phyloP scores from a whole-genome alignment of 2,329 filamentous ascomycete species.

The Trichoderma afroharzianum region DNA sequence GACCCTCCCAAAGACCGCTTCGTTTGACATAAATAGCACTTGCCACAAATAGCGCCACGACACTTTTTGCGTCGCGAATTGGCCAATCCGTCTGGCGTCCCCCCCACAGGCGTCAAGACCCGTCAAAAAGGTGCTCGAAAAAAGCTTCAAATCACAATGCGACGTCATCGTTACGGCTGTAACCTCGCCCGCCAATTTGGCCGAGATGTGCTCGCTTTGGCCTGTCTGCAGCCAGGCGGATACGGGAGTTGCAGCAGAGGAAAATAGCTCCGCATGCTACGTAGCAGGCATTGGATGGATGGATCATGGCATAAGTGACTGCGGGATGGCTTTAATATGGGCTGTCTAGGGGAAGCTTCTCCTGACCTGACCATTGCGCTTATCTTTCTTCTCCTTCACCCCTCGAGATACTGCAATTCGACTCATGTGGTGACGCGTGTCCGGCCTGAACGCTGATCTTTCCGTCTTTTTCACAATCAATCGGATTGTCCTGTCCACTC shows the following conservation, averaged over 20 bases:
- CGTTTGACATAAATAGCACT: conserved; percentile 8
- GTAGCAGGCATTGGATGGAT: conserved; percentile 9
- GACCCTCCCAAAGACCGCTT: neutral
- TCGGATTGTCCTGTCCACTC: neutral
- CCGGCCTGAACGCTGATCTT: neutral
- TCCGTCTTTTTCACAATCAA: neutral
- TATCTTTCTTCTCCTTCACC: neutral
- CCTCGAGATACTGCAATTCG: neutral
- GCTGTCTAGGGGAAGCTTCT: conserved; percentile 2
- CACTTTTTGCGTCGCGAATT: conserved; percentile 5
- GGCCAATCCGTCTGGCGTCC: conserved; percentile 1
- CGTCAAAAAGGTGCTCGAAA: neutral
- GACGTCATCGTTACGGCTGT: conserved; percentile 17
- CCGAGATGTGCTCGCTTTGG: conserved; percentile 6
- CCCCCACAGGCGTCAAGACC: neutral
- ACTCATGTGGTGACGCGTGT: conserved; percentile 6
- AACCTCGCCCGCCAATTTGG: conserved; percentile 11
- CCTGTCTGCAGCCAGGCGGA: conserved; percentile 6
- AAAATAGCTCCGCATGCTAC: neutral
- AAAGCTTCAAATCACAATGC: conserved; percentile 2
- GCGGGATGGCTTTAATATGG: neutral
- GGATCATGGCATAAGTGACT: neutral
- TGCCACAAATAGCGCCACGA: neutral
- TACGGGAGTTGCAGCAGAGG: neutral
- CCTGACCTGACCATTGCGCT: conserved; percentile 9